Base-by-base conservation (phyloP, 345 rosid genomes). In the Erysimum cheiranthoides region DNA sequence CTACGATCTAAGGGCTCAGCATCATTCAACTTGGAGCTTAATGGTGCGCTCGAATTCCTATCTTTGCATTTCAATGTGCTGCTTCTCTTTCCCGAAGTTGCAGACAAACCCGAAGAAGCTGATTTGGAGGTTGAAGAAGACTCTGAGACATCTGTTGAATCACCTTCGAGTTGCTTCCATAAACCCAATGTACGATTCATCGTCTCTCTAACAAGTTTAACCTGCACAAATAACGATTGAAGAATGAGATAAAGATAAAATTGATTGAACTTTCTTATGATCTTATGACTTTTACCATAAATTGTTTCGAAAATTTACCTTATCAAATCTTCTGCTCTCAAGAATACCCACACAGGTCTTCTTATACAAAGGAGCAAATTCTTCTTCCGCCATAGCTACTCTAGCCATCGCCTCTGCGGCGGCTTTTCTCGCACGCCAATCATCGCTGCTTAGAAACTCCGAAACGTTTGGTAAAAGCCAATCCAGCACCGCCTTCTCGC, bases 351-450 rank as follows among this genome's bases (percentile, higher is more conserved):
- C 60, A 66, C 87, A 89, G 3, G 82, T 47, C 17, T 76, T 81
- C 80, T 82, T 87, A 63, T 84, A 84, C 73, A 82, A 82, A 28
- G 73, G 74, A 5, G 92, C 96, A 52, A 90, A 61, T 38, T 90
- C 86, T 65, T 73, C 65, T 74, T 90, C 99, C 8, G 54, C 87
- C 25, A 63, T 7, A 11, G 92, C 92, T 21, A 95, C 85, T 76
- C 79, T 92, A 66, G 90, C 91, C 76, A 95, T 74, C 0, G 87
- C 85, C 81, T 95, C 97, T 1, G 99, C 92, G 1, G 99, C 96
- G 0, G 97, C 89, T 79, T 92, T 95, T 47, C 99, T 90, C 42
- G 92, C 84, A 36, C 87, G 78, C 99, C 99, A 95, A 59, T 92
- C 97, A 5, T 86, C 87, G 50, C 80, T 80, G 52, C 97, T 84